Percentiles rank a stretch among this genome's conserved stretches.
phyloP scores from a whole-genome alignment of 1,139 yeast species.

The Sugiyamaella grinbergsii region DNA sequence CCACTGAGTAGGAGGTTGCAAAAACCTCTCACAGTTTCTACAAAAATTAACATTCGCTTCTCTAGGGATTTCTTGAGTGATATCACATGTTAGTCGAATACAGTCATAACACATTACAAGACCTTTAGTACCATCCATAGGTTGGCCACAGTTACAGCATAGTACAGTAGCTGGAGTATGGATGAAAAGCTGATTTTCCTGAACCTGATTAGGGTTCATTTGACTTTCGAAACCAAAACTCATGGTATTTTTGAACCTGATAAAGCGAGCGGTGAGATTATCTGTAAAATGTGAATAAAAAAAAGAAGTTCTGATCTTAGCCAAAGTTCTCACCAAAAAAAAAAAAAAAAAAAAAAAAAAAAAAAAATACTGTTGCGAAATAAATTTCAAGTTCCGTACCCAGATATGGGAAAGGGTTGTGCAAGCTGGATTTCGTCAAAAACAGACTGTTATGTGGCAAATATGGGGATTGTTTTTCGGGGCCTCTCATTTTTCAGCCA shows the following conservation, averaged over 20 bases:
- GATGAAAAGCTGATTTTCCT: slow-evolving; percentile 21
- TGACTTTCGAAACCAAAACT: slow-evolving; percentile 13
- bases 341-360: slow-evolving; percentile 8
- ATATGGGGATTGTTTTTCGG: background rate
- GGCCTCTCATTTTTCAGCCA: too few relatives aligned
- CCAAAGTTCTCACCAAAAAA: background rate
- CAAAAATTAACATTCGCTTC: slow-evolving; percentile 93
- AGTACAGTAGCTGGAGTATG: slow-evolving; percentile 60
- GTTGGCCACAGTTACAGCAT: slow-evolving; percentile 98
- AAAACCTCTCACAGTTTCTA: slow-evolving; percentile 93
- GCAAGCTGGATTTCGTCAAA: background rate
- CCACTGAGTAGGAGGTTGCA: slow-evolving; percentile 97
- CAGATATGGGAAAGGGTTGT: slow-evolving; percentile 13
- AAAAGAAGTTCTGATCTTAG: too few relatives aligned
- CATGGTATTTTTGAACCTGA: too few relatives aligned
- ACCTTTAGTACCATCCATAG: slow-evolving; percentile 93
- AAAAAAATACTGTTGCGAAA: background rate
- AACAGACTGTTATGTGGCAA: background rate
- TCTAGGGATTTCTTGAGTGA: slow-evolving; percentile 93
- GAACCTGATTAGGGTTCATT: slow-evolving; percentile 18
- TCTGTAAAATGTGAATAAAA: too few relatives aligned
- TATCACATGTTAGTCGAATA: slow-evolving; percentile 89
- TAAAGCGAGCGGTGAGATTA: too few relatives aligned
- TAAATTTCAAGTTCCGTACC: slow-evolving; percentile 11
- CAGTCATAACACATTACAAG: slow-evolving; percentile 97